These are phyloP conservation scores for Cladosporium halotolerans DNA, from an alignment of 2,329 filamentous ascomycete species.

Conservation along the genomic window DNA sequence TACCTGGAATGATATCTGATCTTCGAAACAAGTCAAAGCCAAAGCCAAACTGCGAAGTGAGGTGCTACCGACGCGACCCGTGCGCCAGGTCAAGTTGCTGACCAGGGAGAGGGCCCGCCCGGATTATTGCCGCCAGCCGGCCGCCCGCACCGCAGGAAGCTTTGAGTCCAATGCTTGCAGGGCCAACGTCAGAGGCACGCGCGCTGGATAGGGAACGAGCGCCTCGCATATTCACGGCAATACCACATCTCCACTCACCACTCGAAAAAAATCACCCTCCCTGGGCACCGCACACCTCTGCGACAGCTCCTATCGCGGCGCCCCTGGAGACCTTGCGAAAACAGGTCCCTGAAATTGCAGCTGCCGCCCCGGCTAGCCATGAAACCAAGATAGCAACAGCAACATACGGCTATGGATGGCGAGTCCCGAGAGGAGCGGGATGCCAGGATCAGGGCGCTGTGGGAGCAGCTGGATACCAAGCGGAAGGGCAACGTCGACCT, in stretches of 20 bases:
- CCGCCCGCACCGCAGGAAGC: slow-evolving; percentile 1
- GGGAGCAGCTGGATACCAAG: slow-evolving; percentile 72
- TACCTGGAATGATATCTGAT: too few relatives aligned
- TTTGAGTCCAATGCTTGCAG: not conserved
- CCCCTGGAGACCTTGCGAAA: slow-evolving; percentile 1
- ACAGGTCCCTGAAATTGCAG: slow-evolving; percentile 2
- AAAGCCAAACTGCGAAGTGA: not conserved
- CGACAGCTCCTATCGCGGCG: too few relatives aligned
- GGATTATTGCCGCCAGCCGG: slow-evolving; percentile 4
- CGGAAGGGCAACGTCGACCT: slow-evolving; percentile 75
- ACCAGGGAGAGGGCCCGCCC: not conserved
- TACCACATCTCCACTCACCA: slow-evolving; percentile 6
- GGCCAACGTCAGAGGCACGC: slow-evolving; percentile 5
- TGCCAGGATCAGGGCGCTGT: slow-evolving; percentile 74
- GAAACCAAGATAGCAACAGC: slow-evolving; percentile 20
- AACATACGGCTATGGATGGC: slow-evolving; percentile 51
- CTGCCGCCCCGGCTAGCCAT: slow-evolving; percentile 13
- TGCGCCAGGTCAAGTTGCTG: not conserved
- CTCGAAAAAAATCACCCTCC: not conserved
- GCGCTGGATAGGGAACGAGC: not conserved
- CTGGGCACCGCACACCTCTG: too few relatives aligned
- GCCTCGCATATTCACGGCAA: slow-evolving; percentile 11
- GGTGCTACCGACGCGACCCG: not conserved
- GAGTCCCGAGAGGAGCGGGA: slow-evolving; percentile 76
- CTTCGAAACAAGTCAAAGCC: too few relatives aligned